phyloP scores from a whole-genome alignment of 2,329 filamentous ascomycete genomes.

The Pseudocercospora crystallina region DNA sequence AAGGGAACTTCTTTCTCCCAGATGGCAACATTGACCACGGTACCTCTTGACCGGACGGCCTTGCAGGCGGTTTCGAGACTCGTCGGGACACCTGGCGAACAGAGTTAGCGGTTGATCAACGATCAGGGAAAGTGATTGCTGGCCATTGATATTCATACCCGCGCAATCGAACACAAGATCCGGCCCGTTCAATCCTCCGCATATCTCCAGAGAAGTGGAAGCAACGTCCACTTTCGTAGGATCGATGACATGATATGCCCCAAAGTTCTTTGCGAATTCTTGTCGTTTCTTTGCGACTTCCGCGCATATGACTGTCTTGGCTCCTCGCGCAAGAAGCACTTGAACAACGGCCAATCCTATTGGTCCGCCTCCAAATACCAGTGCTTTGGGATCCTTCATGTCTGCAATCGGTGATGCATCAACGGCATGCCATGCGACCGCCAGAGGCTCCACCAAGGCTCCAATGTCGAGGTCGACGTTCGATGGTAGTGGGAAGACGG shows the following conservation, averaged over 20 bases:
- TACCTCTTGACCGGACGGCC: constrained; percentile 54
- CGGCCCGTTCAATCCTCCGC: constrained; percentile 49
- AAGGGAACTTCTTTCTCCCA: constrained; percentile 59
- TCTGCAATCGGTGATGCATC: constrained; percentile 47
- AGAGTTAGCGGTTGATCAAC: too few relatives aligned
- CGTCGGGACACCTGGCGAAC: constrained; percentile 46
- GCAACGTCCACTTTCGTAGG: constrained; percentile 54
- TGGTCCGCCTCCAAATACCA: constrained; percentile 63
- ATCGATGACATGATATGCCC: constrained; percentile 57
- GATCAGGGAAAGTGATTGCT: too few relatives aligned
- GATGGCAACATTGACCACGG: constrained; percentile 64
- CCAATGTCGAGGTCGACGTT: constrained; percentile 54
- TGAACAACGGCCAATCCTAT: constrained; percentile 61
- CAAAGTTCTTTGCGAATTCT: constrained; percentile 54
- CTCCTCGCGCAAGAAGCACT: constrained; percentile 55
- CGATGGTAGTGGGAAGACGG: constrained; percentile 53
- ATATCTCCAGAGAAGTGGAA: constrained; percentile 47
- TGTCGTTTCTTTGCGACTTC: constrained; percentile 56
- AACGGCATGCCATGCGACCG: constrained; percentile 65
- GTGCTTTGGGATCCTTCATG: constrained; percentile 44
- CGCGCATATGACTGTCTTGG: constrained; percentile 57
- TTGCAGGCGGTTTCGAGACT: constrained; percentile 45
- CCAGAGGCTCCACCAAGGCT: constrained; percentile 63
- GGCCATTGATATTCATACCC: constrained; percentile 25
- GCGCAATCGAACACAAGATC: constrained; percentile 64